Base-by-base conservation (phyloP, 495 filamentous ascomycete genomes). In the Xanthoparmelia taractica region DNA sequence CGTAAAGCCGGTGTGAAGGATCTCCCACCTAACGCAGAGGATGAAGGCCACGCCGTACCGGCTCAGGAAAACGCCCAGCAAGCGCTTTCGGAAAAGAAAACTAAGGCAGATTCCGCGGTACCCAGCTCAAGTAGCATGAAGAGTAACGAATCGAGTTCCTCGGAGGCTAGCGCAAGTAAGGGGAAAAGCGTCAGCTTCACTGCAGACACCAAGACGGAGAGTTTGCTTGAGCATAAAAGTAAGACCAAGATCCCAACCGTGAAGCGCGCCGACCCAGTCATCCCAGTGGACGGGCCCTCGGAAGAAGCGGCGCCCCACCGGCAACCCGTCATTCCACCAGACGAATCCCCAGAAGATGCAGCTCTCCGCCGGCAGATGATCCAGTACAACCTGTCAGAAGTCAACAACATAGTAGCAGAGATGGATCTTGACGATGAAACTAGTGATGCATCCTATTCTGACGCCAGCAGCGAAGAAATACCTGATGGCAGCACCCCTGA, bases 341-440 rank as follows among this genome's bases (percentile, higher is more conserved):
- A 89, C 60, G 95, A 98, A 68, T 83, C 89, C 0, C 73, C 79
- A 5, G 92, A 96, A 65, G 92, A 96, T 70, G 86, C 89, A 13
- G 77, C 78, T n/a, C 73, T 96, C 4, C 88, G 95, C 15, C 84
- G 87, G 60, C 85, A 97, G 67, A 97, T 98, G 94, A 75, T 97
- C n/a, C 78, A 88, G 64, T 97, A 97, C 68, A 86, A 86, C 55
- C 83, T 94, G 72, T 73, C 84, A 52, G 92, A 96, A 67, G 85
- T 98, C 60, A 90, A 90, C 1, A 82, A 89, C 31, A 88, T 98
- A 3, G 93, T 98, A 10, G 93, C 93, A n/a, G 91, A 97, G 75
- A 78, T 98, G 38, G 83, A 94, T 61, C 70, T 98, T 17, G 90
- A 96, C 55, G 89, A 92, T 38, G 83, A 81, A 33, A 82, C 76